phyloP scores from a whole-genome alignment of 495 filamentous ascomycete genomes.

The Hyphodiscus hymeniophilus region DNA sequence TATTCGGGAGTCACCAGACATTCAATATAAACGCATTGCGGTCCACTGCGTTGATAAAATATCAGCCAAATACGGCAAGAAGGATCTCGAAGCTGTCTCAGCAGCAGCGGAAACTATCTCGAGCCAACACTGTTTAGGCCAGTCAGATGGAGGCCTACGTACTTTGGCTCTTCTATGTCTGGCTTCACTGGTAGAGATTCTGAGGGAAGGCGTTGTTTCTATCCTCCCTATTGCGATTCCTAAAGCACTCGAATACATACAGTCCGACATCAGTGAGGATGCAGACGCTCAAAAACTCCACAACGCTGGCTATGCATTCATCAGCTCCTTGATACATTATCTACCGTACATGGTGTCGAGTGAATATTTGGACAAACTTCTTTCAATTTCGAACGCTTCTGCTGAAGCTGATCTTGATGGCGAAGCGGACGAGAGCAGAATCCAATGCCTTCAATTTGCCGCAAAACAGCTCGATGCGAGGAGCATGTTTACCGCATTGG shows the following conservation, averaged over 20 bases:
- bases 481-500: constrained; percentile 54
- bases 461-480: constrained; percentile 66
- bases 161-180: constrained; percentile 81
- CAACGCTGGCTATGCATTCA: constrained; percentile 71
- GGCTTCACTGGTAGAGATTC: constrained; percentile 76
- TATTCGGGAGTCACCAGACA: constrained; percentile 59
- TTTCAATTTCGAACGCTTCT: constrained; percentile 62
- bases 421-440: constrained; percentile 52
- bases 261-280: constrained; percentile 46
- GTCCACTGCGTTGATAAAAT: constrained; percentile 85
- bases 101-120: constrained; percentile 69
- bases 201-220: constrained; percentile 77
- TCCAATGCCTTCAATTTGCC: constrained; percentile 59
- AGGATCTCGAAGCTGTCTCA: constrained; percentile 54
- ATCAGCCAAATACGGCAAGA: constrained; percentile 85
- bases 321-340: constrained; percentile 67
- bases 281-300: constrained; percentile 55
- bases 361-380: constrained; percentile 57
- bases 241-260: constrained; percentile 59
- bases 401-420: constrained; percentile 46
- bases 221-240: constrained; percentile 68
- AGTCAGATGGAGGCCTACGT: constrained; percentile 60
- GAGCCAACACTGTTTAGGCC: constrained; percentile 65
- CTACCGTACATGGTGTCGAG: constrained; percentile 80
- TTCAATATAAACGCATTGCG: constrained; percentile 68